These are phyloP conservation scores for Populus tremula DNA, from an alignment of 345 rosid species.

Conservation along the genomic window DNA sequence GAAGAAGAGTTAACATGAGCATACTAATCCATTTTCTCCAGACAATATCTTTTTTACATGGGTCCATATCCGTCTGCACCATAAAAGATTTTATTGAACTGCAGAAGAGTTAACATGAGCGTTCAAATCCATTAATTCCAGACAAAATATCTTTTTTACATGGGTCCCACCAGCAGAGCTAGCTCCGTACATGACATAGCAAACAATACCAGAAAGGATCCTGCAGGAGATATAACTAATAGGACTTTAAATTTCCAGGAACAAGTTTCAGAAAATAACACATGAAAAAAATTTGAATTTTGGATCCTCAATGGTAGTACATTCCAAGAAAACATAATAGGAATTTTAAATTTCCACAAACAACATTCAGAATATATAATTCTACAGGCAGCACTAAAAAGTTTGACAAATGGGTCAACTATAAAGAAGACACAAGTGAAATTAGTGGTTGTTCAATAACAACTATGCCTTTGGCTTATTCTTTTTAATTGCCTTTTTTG, in stretches of 20 bases:
- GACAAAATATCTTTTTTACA: neutral
- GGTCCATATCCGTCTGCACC: constrained; percentile 61
- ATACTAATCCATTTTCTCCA: neutral
- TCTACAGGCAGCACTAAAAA: neutral
- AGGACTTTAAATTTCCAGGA: neutral
- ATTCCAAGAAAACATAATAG: neutral
- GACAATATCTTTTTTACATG: no score
- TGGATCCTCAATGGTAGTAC: neutral
- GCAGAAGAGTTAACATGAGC: neutral
- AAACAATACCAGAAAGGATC: neutral
- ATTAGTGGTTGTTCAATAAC: no score
- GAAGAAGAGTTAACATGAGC: neutral
- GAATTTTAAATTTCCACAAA: neutral
- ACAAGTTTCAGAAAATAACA: neutral
- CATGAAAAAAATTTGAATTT: neutral
- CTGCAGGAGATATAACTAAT: neutral
- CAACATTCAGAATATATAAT: neutral
- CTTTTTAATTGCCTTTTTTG: neutral
- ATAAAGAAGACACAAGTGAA: no score
- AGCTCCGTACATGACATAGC: neutral
- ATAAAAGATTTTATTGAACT: constrained; percentile 8
- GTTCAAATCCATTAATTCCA: neutral
- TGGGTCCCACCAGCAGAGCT: neutral
- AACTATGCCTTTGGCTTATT: neutral
- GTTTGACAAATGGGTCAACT: no score